These are phyloP conservation scores for Xerocomellus dryophilus DNA, from an alignment of 768 basidiomycete genomes.

Conservation along the genomic window DNA sequence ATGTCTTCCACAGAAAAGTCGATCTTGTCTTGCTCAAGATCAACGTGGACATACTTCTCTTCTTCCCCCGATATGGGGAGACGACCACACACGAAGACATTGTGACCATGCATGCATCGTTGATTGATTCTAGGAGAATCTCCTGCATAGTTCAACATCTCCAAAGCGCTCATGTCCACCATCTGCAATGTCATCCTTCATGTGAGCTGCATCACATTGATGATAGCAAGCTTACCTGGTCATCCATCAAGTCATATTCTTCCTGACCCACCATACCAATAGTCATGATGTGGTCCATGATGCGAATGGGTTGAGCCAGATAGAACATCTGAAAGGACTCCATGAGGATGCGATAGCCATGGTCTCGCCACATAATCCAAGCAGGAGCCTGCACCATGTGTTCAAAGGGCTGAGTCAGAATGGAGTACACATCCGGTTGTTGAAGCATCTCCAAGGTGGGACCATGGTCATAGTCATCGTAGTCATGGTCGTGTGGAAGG, in stretches of 20 bases:
- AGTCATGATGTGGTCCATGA: background rate
- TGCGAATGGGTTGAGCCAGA: background rate
- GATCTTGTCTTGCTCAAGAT: background rate
- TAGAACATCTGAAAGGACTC: slow-evolving; percentile 11
- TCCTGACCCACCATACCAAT: background rate
- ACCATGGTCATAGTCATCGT: too few species aligned
- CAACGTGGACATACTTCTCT: background rate
- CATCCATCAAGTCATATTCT: too few species aligned
- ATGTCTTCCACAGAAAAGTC: background rate
- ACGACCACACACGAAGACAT: background rate
- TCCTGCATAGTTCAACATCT: background rate
- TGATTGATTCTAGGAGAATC: background rate
- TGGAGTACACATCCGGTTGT: background rate
- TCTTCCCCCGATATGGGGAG: background rate
- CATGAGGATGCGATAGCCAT: slow-evolving; percentile 5
- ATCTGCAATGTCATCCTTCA: too few species aligned
- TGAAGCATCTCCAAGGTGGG: slow-evolving; percentile 10
- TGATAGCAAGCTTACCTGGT: too few species aligned
- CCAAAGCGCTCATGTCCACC: background rate
- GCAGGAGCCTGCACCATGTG: background rate
- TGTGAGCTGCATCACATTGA: too few species aligned
- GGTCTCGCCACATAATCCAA: slow-evolving; percentile 10
- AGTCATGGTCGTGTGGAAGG: too few species aligned
- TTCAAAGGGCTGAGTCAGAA: background rate
- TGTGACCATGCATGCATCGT: background rate